Evolutionary conservation across 225 moss, liverwort and hornwort species (phyloP), one percentile per base, ranked within the genome.

Genomic region (Physcomitrium patens): DNA sequence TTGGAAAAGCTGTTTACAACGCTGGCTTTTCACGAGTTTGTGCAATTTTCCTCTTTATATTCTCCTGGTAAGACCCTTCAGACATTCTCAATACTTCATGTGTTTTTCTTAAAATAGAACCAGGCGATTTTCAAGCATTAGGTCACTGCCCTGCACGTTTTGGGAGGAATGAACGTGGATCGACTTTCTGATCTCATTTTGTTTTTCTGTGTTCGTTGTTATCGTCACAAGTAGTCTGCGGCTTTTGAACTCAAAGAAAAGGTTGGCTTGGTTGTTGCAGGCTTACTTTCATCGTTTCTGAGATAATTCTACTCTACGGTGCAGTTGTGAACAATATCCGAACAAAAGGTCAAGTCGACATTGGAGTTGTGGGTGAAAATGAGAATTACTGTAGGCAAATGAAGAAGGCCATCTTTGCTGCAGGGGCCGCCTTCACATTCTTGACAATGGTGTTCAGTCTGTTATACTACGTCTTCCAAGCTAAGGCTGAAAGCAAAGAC

Each of bases 361-460:
- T 0, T 17, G 92, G 89, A 59, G 83, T 78, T 28, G 12, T 22
- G 17, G 76, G 19, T 48, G 70, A 26, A 10, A 52, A 48, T 50
- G 73, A 65, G 49, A 55, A 82, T 9, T 79, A 68, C 17, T 96
- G 95, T 77, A 74, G 63, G 42, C 79, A 86, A 53, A 81, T 87
- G 18, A 88, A 89, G 81, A 90, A 86, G 78, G 86, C 81, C 18
- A 60, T 96, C 61, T 96, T 96, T 28, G 93, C 81, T 10, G 68
- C 84, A 3, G 95, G 77, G 27, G 89, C 93, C 42, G 87, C 83
- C 2, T 96, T 96, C 72, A 79, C 87, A 10, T 96, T 93, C 63
- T 64, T 96, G 37, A 86, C 95, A 0, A 73, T 90, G 12, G 58
- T 93, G 13, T 90, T 82, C 60, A 91, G 93, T 68, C 23, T 90